Evolutionary conservation across 2,329 filamentous ascomycete species (phyloP), one percentile per base, ranked within the genome.

Genomic region (Aspergillus ruber): DNA sequence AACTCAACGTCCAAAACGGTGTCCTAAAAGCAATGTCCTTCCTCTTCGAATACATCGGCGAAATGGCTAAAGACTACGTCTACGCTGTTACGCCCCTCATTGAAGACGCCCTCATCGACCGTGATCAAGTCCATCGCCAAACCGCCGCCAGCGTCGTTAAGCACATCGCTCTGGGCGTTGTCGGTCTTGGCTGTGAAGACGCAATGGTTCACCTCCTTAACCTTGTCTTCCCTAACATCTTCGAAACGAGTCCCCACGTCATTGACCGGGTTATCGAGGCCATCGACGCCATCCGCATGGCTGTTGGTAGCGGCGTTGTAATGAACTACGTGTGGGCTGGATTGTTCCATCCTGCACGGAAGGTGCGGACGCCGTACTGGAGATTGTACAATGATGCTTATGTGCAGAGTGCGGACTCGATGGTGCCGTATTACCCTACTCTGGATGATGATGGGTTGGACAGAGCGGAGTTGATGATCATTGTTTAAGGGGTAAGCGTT

Each of bases 21-120:
- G 93, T 98, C 29, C 83, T 98, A 65, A 98, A 98, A 70, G 90
- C 90, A 4, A 79, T 98, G 45, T 94, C 88, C 6, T 98, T 98
- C 79, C 78, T 98, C 51, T 98, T 97, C 64, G 93, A 98, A 66
- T 98, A 98, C 72, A 98, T 98, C 67, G 93, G 93, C 54, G 93
- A 98, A 71, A 97, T 98, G 93, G 89, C 90, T 54, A 98, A 97
- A 73, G 93, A 98, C 70, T 98, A 98, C 67, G 93, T 98, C 64
- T 98, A 98, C 64, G 93, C 94, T 15, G 90, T 98, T 29, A 96
- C 90, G 2, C 93, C 93, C 6, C 77, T 98, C 8, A 83, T 98
- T 2, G 93, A 98, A 66, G 93, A 98, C 65, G 93, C 94, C 2
- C 83, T 98, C 52, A 96, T 96, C 70, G 93, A 98, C 69, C 85